Base-by-base conservation (phyloP, 192 early-diverging fungal genomes). In the Thamnidium elegans region DNA sequence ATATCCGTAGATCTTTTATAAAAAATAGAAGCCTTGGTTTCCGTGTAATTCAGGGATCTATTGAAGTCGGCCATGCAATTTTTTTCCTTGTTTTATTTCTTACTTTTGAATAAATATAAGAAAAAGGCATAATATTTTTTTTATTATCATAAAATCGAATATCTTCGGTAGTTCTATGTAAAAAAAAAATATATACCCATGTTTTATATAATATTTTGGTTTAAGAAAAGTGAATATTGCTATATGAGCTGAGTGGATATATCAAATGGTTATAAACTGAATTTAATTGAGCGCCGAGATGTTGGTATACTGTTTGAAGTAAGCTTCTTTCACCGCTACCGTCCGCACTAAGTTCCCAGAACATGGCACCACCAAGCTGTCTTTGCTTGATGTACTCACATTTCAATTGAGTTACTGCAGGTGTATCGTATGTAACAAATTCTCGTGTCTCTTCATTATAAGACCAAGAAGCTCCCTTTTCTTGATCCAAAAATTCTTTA, bases 351-450 rank as follows among this genome's bases (percentile, higher is more conserved):
- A 91, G 71, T 72, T 93, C 90, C 91, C 91, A 93, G 66, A 90
- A 82, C 90, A 93, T 92, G 30, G 83, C 82, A 1, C 91, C 91
- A 42, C 89, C 87, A 10, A 93, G 65, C 4, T 65, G 52, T 11
- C 75, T 76, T 7, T 73, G 44, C 47, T 81, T 71, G 54, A 88
- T 80, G 58, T 92, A 91, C 47, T 87, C 79, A 20, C 80, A 81
- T 77, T 93, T 93, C 68, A 76, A 76, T 70, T 76, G 77, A 51
- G 91, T 68, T 13, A 87, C 74, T 26, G 85, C 62, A 0, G 85
- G 77, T 23, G 85, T 83, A 67, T 99, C 97, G 65, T 95, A 97
- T 6, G 91, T 92, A 50, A 90, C 85, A 70, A 97, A 62, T 42
- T 95, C 88, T 13, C 80, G 74, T 13, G 79, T 79, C 5, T 47